Base-by-base conservation (phyloP, 176 grass and related monocot genomes). In the Phoenix roebelenii region DNA sequence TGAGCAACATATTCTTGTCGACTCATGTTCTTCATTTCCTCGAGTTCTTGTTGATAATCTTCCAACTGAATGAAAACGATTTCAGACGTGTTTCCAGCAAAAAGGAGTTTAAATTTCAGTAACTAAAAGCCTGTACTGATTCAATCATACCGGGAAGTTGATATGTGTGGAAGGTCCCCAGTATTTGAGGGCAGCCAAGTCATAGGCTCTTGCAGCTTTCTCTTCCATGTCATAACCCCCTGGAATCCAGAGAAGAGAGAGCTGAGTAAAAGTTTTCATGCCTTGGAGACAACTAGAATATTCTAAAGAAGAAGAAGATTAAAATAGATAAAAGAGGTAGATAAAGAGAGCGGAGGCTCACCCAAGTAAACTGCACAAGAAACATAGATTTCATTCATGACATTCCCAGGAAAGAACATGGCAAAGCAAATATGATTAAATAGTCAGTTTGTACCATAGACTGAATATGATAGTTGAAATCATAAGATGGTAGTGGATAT, bases 141-240 rank as follows among this genome's bases (percentile, higher is more conserved):
- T 67, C 18, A 18, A 26, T 22, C 53, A 69, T 59, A 90, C 87
- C 60, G 79, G 69, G 72, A 90, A 90, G 61, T 90, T 90, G 25
- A 83, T 77, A 69, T 85, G 72, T 3, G 87, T 83, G 39, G 72
- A 67, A 10, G 73, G 15, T 0, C 87, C 87, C 87, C 87, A 90
- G 72, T 90, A 90, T 69, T 86, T 90, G 18, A 90, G 78, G 20
- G 87, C 87, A 1, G 87, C 87, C 61, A 90, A 57, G 30, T 90
- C 87, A 68, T 90, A 90, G 24, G 87, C 79, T 77, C 87, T 74
- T 18, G 82, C 87, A 32, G 87, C 87, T 80, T 90, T 90, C 76
- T 90, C 87, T 67, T 90, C 87, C 76, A 74, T 66, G 76, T 93
- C 94, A 89, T 99, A 99, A 60, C 94, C 94, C 51, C 94, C 94